Evolutionary conservation across 2,329 filamentous ascomycete species (phyloP).

Genomic region (Exophiala viscosa): DNA sequence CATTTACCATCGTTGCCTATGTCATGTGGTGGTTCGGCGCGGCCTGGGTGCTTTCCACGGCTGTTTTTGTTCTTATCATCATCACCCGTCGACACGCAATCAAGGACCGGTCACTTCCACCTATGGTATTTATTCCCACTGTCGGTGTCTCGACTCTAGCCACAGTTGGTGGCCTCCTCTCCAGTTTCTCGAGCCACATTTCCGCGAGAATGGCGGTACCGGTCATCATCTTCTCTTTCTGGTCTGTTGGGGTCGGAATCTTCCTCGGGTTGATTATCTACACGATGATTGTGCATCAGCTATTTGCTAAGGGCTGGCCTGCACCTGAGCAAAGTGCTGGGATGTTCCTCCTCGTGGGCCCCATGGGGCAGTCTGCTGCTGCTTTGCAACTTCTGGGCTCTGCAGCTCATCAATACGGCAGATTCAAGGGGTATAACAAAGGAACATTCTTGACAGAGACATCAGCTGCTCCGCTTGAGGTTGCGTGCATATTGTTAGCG

Average conservation of each 20-base stretch:
- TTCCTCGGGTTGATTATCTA: conserved; percentile 36
- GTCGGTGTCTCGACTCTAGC: conserved; percentile 25
- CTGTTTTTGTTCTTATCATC: conserved; percentile 33
- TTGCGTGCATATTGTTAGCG: conserved; percentile 37
- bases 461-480: conserved; percentile 33
- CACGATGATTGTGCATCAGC: conserved; percentile 24
- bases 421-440: conserved; percentile 35
- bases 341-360: conserved; percentile 41
- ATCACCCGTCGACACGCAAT: conserved; percentile 36
- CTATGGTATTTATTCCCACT: conserved; percentile 31
- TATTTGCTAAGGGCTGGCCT: conserved; percentile 24
- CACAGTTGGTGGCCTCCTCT: conserved; percentile 17
- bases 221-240: conserved; percentile 39
- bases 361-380: conserved; percentile 33
- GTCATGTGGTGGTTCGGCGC: conserved; percentile 43
- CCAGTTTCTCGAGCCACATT: conserved; percentile 9
- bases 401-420: conserved; percentile 31
- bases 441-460: conserved; percentile 34
- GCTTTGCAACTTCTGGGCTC: conserved; percentile 39
- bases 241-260: conserved; percentile 39
- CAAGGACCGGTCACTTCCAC: conserved; percentile 37
- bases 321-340: conserved; percentile 29
- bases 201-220: conserved; percentile 35
- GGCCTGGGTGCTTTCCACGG: conserved; percentile 26
- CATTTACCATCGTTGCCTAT: conserved; percentile 33